Conservation (phyloP, 2,329 filamentous ascomycete species). For the Blastomyces gilchristii region DNA sequence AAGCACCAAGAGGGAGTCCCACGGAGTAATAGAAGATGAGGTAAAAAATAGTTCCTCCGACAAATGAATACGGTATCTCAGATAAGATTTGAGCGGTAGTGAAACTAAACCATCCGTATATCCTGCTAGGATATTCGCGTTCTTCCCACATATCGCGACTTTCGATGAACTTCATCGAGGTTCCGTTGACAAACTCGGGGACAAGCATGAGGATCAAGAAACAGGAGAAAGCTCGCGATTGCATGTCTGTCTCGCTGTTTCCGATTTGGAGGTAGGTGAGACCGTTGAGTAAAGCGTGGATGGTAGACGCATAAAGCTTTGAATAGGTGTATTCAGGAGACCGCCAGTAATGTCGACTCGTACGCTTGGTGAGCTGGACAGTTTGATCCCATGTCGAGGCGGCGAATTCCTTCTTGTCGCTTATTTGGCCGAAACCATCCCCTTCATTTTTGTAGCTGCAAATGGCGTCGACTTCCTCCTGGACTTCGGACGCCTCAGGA, state of each 20-base stretch:
- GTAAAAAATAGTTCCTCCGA: slow-evolving; percentile 55
- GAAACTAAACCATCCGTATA: slow-evolving; percentile 64
- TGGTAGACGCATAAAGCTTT: slow-evolving; percentile 57
- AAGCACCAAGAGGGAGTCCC: slow-evolving; percentile 53
- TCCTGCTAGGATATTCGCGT: slow-evolving; percentile 56
- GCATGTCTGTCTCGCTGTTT: slow-evolving; percentile 53
- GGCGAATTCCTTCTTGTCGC: slow-evolving; percentile 44
- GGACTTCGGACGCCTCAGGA: slow-evolving; percentile 45
- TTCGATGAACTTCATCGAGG: slow-evolving; percentile 60
- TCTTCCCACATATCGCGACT: slow-evolving; percentile 60
- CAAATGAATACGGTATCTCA: slow-evolving; percentile 57
- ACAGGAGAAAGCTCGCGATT: slow-evolving; percentile 57
- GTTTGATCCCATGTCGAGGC: slow-evolving; percentile 52
- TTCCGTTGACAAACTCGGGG: slow-evolving; percentile 57
- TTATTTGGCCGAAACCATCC: slow-evolving; percentile 18
- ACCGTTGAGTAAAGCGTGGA: slow-evolving; percentile 61
- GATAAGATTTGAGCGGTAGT: slow-evolving; percentile 56
- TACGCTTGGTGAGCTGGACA: slow-evolving; percentile 54
- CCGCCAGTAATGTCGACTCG: slow-evolving; percentile 60
- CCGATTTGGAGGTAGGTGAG: slow-evolving; percentile 63
- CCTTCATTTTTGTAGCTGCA: slow-evolving; percentile 38
- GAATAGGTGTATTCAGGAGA: slow-evolving; percentile 63
- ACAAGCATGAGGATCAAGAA: slow-evolving; percentile 54
- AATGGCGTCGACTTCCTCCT: slow-evolving; percentile 53
- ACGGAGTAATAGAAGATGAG: slow-evolving; percentile 61